Percentiles rank a stretch among this genome's conserved stretches.
These are phyloP conservation scores for Dendrothele bispora DNA, from an alignment of 768 basidiomycete species.

Conservation along the genomic window DNA sequence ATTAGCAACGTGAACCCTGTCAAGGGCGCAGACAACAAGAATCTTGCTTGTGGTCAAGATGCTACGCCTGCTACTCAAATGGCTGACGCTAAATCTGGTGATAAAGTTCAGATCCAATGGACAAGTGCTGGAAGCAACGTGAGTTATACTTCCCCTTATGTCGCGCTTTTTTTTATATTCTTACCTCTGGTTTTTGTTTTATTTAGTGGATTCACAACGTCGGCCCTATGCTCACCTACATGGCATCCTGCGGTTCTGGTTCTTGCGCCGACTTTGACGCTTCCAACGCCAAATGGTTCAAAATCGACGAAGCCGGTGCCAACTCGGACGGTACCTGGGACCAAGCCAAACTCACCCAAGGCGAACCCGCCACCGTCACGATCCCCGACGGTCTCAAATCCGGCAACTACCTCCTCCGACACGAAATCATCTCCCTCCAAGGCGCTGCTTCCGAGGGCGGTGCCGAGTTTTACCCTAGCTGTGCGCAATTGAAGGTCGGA, in stretches of 20 bases:
- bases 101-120: conserved; percentile 42
- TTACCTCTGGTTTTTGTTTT: background rate
- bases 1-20: conserved; percentile 42
- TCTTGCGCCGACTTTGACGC: conserved; percentile 41
- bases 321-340: conserved; percentile 2
- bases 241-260: conserved; percentile 41
- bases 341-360: conserved; percentile 11
- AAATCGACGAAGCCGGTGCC: conserved; percentile 37
- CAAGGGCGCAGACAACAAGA: conserved; percentile 41
- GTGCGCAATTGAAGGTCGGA: conserved; percentile 27
- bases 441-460: conserved; percentile 26
- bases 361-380: conserved; percentile 30
- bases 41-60: conserved; percentile 44
- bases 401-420: conserved; percentile 51
- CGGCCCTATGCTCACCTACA: conserved; percentile 53
- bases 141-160: too few relatives aligned
- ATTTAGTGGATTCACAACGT: conserved; percentile 43
- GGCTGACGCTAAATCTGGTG: conserved; percentile 44
- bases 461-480: conserved; percentile 41
- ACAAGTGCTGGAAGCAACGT: too few relatives aligned
- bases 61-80: conserved; percentile 40
- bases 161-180: too few relatives aligned
- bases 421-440: conserved; percentile 54
- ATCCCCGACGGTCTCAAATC: conserved; percentile 32
- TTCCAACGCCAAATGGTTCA: conserved; percentile 47